Conservation (phyloP, 768 basidiomycete genomes). For the Suillus subluteus region DNA sequence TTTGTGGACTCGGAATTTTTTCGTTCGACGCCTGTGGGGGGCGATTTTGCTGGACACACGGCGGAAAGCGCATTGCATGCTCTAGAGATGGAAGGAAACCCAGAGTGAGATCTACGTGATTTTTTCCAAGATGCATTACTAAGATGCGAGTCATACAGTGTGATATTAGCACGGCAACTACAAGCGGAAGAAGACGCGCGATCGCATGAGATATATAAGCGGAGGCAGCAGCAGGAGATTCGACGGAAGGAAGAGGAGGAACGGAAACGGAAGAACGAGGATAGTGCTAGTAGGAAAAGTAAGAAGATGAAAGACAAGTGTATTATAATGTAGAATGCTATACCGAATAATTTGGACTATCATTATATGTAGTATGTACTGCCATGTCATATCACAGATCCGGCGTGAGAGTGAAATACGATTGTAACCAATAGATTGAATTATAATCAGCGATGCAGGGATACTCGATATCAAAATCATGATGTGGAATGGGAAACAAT, state of each 20-base stretch:
- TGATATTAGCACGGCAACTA: slow-evolving; percentile 71
- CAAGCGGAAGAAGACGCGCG: slow-evolving; percentile 80
- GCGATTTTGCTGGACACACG: slow-evolving; percentile 78
- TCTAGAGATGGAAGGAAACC: slow-evolving; percentile 51
- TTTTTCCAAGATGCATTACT: slow-evolving; percentile 1
- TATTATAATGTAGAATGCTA: slow-evolving; percentile 52
- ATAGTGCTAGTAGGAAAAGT: slow-evolving; percentile 35
- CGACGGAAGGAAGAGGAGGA: slow-evolving; percentile 17
- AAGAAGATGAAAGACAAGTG: slow-evolving; percentile 53
- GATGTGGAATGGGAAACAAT: slow-evolving; percentile 1
- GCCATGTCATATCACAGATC: background rate
- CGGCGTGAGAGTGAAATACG: background rate
- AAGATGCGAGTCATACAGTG: slow-evolving; percentile 41
- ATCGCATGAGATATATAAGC: slow-evolving; percentile 42
- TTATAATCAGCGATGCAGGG: background rate
- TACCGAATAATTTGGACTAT: slow-evolving; percentile 1
- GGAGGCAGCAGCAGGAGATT: slow-evolving; percentile 30
- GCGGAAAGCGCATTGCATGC: slow-evolving; percentile 61
- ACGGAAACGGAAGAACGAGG: slow-evolving; percentile 29
- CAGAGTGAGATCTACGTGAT: slow-evolving; percentile 56
- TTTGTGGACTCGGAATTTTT: slow-evolving; percentile 80
- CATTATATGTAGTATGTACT: background rate
- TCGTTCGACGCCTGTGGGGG: slow-evolving; percentile 68
- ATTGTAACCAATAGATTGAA: background rate
- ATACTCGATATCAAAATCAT: background rate